phyloP scores from a whole-genome alignment of 2,329 filamentous ascomycete genomes.

The Juglanconis juglandina region DNA sequence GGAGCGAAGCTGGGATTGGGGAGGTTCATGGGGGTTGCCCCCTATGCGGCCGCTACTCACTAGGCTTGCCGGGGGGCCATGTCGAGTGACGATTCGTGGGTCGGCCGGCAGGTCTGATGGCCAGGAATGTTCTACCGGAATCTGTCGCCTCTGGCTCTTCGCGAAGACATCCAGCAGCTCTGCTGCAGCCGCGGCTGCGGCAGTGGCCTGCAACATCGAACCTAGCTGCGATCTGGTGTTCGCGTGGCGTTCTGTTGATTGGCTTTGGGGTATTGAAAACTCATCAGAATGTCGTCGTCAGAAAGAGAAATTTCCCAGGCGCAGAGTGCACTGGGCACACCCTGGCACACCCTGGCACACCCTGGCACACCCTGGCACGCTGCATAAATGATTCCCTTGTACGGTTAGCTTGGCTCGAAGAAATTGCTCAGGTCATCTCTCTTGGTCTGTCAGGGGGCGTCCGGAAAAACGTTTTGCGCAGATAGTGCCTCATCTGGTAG shows the following conservation, averaged over 20 bases:
- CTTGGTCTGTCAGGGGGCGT: not conserved
- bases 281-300: not conserved
- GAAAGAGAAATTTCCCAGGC: not conserved
- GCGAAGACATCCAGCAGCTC: not conserved
- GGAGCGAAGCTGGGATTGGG: slow-evolving; percentile 5
- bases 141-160: slow-evolving; percentile 1
- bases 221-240: not conserved
- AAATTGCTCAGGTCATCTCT: not conserved
- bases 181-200: not conserved
- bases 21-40: not conserved
- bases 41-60: not conserved
- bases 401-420: not conserved
- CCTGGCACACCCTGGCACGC: not conserved
- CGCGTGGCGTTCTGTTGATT: not conserved
- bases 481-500: slow-evolving; percentile 6
- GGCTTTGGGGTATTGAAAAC: not conserved
- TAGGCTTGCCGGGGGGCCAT: not conserved
- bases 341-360: not conserved
- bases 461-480: slow-evolving; percentile 8
- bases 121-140: slow-evolving; percentile 2
- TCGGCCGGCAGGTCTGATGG: not conserved
- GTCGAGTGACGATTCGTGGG: slow-evolving; percentile 14
- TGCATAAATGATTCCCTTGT: not conserved
- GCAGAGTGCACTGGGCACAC: not conserved
- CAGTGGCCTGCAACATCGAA: not conserved